Conservation (phyloP, 2,329 filamentous ascomycete species). For the Talaromyces sp. region DNA sequence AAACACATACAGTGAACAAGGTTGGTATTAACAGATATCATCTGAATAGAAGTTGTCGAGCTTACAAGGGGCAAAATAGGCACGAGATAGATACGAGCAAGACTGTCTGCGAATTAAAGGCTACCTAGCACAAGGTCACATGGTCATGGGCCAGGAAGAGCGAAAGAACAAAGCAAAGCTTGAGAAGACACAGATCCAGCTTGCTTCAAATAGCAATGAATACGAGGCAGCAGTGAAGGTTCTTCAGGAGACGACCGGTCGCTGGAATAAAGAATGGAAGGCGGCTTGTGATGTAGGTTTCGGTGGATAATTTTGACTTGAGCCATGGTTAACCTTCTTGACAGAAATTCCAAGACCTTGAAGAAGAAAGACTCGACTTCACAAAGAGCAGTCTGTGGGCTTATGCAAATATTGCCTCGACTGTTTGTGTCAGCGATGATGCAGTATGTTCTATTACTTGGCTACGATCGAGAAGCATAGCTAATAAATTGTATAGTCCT, state of each 20-base stretch:
- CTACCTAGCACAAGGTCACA: constrained; percentile 95
- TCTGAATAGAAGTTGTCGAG: background rate
- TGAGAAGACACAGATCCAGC: constrained; percentile 96
- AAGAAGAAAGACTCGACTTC: constrained; percentile 95
- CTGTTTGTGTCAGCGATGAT: constrained; percentile 96
- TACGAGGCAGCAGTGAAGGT: constrained; percentile 92
- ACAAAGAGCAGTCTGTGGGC: constrained; percentile 97
- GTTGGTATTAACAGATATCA: constrained; percentile 45
- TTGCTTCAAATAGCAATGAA: constrained; percentile 85
- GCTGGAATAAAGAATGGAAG: constrained; percentile 99
- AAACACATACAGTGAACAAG: constrained; percentile 90
- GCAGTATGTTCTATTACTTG: constrained; percentile 50
- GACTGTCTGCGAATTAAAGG: constrained; percentile 98
- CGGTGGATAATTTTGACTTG: background rate
- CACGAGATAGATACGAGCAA: constrained; percentile 92
- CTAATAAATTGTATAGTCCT: constrained; percentile 56
- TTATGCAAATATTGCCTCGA: constrained; percentile 95
- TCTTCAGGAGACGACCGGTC: constrained; percentile 87
- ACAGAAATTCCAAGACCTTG: constrained; percentile 95
- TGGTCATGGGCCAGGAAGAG: constrained; percentile 99
- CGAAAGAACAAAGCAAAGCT: constrained; percentile 98
- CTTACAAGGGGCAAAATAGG: constrained; percentile 48
- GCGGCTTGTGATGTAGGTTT: constrained; percentile 72
- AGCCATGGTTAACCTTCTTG: constrained; percentile 25
- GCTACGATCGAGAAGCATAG: background rate